These are phyloP conservation scores for Komagataella phaffii DNA, from an alignment of 805 yeast species.

Conservation along the genomic window DNA sequence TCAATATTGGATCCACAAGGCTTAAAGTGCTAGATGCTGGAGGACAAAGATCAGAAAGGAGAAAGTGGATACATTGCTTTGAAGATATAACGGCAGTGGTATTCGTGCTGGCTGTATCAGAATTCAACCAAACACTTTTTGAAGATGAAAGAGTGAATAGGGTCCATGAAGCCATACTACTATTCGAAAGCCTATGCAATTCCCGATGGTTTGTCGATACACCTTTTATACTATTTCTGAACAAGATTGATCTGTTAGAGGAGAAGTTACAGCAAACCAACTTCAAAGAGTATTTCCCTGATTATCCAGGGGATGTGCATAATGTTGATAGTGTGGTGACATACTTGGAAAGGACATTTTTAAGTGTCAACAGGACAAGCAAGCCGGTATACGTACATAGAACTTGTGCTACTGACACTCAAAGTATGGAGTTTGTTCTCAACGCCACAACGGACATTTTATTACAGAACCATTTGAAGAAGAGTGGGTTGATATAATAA, in stretches of 20 bases:
- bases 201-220: conserved; percentile 77
- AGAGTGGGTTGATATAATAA: conserved; percentile 53
- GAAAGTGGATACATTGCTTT: conserved; percentile 92
- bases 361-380: conserved; percentile 45
- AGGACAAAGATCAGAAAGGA: conserved; percentile 84
- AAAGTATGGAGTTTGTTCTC: conserved; percentile 79
- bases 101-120: conserved; percentile 81
- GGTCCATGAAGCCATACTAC: conserved; percentile 77
- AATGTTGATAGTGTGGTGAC: conserved; percentile 55
- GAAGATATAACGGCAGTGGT: conserved; percentile 80
- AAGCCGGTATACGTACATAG: conserved; percentile 82
- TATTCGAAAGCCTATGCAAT: conserved; percentile 75
- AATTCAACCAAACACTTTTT: conserved; percentile 82
- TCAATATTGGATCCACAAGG: conserved; percentile 47
- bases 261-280: conserved; percentile 56
- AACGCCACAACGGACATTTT: conserved; percentile 89
- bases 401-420: conserved; percentile 92
- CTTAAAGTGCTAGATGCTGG: conserved; percentile 90
- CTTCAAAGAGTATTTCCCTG: conserved; percentile 63
- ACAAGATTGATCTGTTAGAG: conserved; percentile 75
- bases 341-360: conserved; percentile 58
- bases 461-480: conserved; percentile 67
- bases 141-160: conserved; percentile 86
- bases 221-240: conserved; percentile 80
- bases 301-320: conserved; percentile 51